Base-by-base conservation (phyloP, 768 basidiomycete species). In the Sarcodon aspratus region DNA sequence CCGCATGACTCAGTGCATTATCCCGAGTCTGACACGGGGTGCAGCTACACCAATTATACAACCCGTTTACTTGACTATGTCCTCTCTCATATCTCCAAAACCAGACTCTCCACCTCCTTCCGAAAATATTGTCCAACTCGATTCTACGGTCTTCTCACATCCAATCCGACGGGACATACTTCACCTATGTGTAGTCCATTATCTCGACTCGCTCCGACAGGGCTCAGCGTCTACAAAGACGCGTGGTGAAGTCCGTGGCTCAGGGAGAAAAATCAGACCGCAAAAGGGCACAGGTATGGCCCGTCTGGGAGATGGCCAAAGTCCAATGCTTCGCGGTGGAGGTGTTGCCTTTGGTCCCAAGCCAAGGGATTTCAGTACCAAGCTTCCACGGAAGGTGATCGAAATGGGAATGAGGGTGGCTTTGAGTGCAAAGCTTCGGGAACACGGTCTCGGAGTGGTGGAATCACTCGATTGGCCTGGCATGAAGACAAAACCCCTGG, bases 221-320 rank as follows among this genome's bases (percentile, higher is more conserved):
- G 95, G 95, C 31, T 85, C 87, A 10, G 92, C 90, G 18, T 83
- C 73, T 53, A 96, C 92, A 13, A 97, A 96, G 67, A 91, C 86
- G 33, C 85, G 96, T 49, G 80, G 77, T 18, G 91, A 97, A 65
- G 92, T 98, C 10, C 74, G 77, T 47, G 92, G 88, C 36, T 95
- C 92, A 2, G 91, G 91, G 8, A 70, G 74, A 58, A 99, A 99
- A 69, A 78, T 98, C 50, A 79, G 84, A 36, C 82, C 74, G 6
- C 96, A 99, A 64, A 99, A 99, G 65, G 95, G 95, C 8, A 76
- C 80, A 12, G 95, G 96, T 51, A 73, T 66, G 55, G 96, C 96
- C 9, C 89, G 96, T 61, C 69, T 96, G 9, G 95, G 94, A 44
- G 91, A 93, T 57, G 79, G 72, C 1, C 87, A 90, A 57, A 85